Base-by-base conservation (phyloP, 2,329 filamentous ascomycete genomes). In the Coniochaeta pulveracea region DNA sequence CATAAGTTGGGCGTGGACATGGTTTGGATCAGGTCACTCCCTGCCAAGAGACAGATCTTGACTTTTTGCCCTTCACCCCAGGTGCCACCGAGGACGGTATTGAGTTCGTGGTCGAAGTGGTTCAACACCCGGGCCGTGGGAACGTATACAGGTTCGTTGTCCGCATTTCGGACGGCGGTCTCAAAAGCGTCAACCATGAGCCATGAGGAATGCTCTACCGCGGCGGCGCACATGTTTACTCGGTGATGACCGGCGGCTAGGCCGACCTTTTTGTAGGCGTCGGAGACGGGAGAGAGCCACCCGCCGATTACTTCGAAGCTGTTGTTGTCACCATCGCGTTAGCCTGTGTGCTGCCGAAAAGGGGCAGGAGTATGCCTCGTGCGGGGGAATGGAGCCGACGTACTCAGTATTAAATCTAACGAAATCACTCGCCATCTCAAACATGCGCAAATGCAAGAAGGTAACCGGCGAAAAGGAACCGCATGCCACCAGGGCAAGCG, bases 161-260 rank as follows among this genome's bases (percentile, higher is more conserved):
- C 34, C 11, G 37, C 26, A 37, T 50, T 36, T 35, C 41, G 77
- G 47, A 81, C 64, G n/a, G 85, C 82, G 33, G 46, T 49, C 64
- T 94, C 88, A 80, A 83, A 93, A 0, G 82, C 76, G 52, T 93
- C 85, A 28, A 91, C 83, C 76, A 85, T 85, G 39, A 93, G 65
- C 78, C 82, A 86, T 46, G 79, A 78, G 33, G 82, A 78, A 44
- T 81, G 69, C 45, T 77, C 72, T 16, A 85, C 78, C 6, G 85
- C 86, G 23, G 93, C 65, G 47, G 82, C 72, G 56, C 85, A 93
- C 88, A 95, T 95, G 41, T 80, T 76, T 42, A 91, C 71, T 45
- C 72, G 75, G 55, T 88, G 79, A 37, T 76, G 64, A 22, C 82
- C 76, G 39, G 72, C 76, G 10, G 82, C 84, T 23, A 91, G 62